Conservation (phyloP, 768 basidiomycete genomes). For the Steccherinum ochraceum region DNA sequence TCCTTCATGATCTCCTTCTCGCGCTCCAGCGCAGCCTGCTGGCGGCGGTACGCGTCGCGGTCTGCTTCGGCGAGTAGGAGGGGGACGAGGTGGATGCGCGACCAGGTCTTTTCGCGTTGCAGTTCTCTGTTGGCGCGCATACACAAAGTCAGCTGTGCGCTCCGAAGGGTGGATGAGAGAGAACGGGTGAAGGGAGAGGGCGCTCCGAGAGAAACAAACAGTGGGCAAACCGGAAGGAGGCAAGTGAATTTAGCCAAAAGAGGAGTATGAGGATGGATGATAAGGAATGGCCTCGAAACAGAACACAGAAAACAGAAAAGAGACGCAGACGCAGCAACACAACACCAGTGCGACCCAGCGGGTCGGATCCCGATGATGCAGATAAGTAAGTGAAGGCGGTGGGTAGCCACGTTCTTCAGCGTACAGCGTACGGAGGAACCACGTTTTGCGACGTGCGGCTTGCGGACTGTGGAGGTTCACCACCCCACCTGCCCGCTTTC, state of each 20-base stretch:
- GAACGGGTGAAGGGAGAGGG: not conserved
- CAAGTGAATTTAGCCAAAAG: not conserved
- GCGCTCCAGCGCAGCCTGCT: slow-evolving; percentile 67
- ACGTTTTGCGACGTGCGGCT: slow-evolving; percentile 68
- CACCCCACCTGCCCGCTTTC: no score
- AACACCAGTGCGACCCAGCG: no score
- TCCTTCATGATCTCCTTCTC: slow-evolving; percentile 95
- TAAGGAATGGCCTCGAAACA: no score
- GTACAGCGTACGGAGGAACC: slow-evolving; percentile 21
- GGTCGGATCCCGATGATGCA: not conserved
- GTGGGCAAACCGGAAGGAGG: not conserved
- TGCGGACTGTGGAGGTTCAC: no score
- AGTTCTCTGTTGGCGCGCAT: slow-evolving; percentile 84
- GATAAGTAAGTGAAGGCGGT: no score
- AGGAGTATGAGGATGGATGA: not conserved
- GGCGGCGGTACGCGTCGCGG: slow-evolving; percentile 78
- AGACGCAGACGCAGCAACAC: no score
- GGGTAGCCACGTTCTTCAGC: not conserved
- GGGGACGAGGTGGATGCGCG: slow-evolving; percentile 90
- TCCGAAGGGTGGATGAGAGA: no score
- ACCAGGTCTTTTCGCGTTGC: slow-evolving; percentile 90
- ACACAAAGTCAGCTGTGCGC: no score
- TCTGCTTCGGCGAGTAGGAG: slow-evolving; percentile 90
- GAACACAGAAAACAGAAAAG: no score
- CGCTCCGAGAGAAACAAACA: not conserved